phyloP scores from a whole-genome alignment of 208 protist genomes.

The Novymonas esmeraldas region DNA sequence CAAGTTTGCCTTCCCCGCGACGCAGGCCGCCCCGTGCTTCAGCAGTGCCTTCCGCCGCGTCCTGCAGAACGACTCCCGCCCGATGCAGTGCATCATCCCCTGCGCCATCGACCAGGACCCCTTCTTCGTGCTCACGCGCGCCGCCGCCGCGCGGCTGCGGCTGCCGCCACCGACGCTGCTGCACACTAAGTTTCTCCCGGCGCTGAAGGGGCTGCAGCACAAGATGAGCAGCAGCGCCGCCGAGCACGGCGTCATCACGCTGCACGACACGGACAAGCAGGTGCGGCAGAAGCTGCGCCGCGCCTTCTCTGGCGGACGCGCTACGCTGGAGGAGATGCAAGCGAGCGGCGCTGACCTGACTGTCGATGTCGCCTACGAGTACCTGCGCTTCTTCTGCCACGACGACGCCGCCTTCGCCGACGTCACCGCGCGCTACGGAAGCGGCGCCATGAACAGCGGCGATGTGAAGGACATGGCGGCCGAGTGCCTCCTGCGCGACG shows the following conservation, averaged over 20 bases:
- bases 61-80: constrained; percentile 52
- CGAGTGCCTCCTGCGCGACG: constrained; percentile 63
- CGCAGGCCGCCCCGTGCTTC: constrained; percentile 98
- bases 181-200: constrained; percentile 98
- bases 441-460: constrained; percentile 74
- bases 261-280: constrained; percentile 95
- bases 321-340: constrained; percentile 96
- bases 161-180: constrained; percentile 95
- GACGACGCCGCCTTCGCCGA: constrained; percentile 93
- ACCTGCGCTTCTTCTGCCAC: constrained; percentile 96
- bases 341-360: constrained; percentile 92
- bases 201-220: constrained; percentile 93
- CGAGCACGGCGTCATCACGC: constrained; percentile 93
- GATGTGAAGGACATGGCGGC: constrained; percentile 82
- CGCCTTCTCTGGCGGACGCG: constrained; percentile 97
- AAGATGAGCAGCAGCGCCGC: constrained; percentile 98
- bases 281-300: constrained; percentile 96
- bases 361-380: constrained; percentile 96
- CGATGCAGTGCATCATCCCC: constrained; percentile 97
- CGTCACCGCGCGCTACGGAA: constrained; percentile 70
- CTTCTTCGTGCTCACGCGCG: constrained; percentile 98
- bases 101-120: constrained; percentile 98
- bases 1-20: constrained; percentile 96
- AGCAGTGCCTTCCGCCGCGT: constrained; percentile 93
- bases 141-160: constrained; percentile 93